Conservation (phyloP, 179 eudicot genomes). For the Gypsophila paniculata region DNA sequence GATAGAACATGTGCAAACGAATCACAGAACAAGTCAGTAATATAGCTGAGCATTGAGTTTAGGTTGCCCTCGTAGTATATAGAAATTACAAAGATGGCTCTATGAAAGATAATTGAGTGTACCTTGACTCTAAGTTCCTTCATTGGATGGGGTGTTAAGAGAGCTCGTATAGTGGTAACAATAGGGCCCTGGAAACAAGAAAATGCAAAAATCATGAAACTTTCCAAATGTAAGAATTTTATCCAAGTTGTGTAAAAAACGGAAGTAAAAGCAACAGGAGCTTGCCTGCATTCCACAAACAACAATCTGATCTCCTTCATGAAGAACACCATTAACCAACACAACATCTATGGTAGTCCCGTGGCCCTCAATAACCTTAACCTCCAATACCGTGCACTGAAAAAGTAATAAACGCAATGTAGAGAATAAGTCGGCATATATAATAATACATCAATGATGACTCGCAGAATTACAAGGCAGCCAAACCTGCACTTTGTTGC, state of each 20-base stretch:
- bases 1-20: too few relatives aligned
- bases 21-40: not conserved
- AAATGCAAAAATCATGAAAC: not conserved
- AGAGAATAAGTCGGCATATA: constrained; percentile 13
- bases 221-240: not conserved
- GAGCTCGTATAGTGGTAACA: constrained; percentile 72
- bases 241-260: not conserved
- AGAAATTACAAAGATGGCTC: not conserved
- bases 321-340: constrained; percentile 86
- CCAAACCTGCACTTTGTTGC: constrained; percentile 61
- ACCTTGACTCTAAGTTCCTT: constrained; percentile 95
- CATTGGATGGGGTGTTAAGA: constrained; percentile 97
- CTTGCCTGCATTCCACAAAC: constrained; percentile 92
- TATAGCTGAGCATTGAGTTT: not conserved
- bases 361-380: constrained; percentile 91
- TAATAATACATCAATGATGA: not conserved
- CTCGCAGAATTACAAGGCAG: not conserved
- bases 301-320: constrained; percentile 89
- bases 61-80: not conserved
- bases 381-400: constrained; percentile 96
- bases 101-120: not conserved
- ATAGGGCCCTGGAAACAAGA: constrained; percentile 60
- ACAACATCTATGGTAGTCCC: constrained; percentile 95
- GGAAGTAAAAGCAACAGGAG: not conserved
- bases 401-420: constrained; percentile 4